Percentiles rank a stretch among this genome's conserved stretches.
Evolutionary conservation across 106 monocot genomes (phyloP).

Genomic region (Narthecium ossifragum): DNA sequence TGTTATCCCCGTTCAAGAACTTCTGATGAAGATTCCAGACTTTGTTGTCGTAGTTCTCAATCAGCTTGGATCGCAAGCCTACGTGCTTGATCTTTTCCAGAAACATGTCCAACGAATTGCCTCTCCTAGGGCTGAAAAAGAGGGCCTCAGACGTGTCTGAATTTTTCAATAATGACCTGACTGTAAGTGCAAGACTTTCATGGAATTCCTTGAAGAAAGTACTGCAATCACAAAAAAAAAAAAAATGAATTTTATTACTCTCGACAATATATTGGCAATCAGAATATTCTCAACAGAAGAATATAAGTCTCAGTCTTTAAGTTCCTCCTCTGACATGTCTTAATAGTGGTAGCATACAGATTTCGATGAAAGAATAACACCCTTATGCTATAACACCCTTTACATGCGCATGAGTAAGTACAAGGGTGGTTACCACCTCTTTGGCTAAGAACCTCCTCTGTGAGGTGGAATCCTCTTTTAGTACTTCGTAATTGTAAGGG

Average conservation of each 20-base stretch:
- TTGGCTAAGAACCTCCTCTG: too few species aligned
- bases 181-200: constrained; percentile 51
- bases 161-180: constrained; percentile 60
- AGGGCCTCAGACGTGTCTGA: constrained; percentile 69
- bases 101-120: constrained; percentile 81
- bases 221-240: constrained; percentile 32
- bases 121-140: constrained; percentile 81
- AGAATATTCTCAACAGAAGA: too few species aligned
- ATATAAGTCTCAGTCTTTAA: too few species aligned
- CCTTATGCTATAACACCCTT: neutral
- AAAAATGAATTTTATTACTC: too few species aligned
- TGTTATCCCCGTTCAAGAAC: constrained; percentile 35
- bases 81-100: constrained; percentile 32
- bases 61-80: constrained; percentile 53
- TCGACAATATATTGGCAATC: too few species aligned
- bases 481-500: too few species aligned
- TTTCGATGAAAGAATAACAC: neutral
- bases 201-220: constrained; percentile 98
- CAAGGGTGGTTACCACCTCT: too few species aligned
- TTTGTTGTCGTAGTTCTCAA: constrained; percentile 64
- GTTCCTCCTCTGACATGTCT: too few species aligned
- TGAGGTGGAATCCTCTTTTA: too few species aligned
- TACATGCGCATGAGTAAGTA: neutral
- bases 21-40: constrained; percentile 73
- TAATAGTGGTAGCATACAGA: neutral